Evolutionary conservation across 495 filamentous ascomycete genomes (phyloP).

Genomic region (Trichoderma orchidacearum): DNA sequence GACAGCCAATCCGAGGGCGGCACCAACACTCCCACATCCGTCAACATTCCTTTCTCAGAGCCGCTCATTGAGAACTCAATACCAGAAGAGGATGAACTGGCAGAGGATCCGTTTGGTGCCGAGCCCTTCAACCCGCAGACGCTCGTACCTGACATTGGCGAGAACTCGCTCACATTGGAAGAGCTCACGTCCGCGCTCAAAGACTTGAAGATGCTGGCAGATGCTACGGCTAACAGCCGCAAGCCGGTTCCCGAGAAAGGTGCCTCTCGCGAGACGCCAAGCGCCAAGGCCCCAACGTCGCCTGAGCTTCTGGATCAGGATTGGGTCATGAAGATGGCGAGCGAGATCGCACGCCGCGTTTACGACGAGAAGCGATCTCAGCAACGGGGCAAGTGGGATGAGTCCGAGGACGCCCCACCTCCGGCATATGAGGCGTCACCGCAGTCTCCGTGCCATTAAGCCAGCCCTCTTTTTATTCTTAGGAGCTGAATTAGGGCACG

Average conservation of each 20-base stretch:
- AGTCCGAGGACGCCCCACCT: conserved; percentile 41
- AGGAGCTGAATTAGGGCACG: background rate
- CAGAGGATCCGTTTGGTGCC: background rate
- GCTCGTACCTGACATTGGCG: background rate
- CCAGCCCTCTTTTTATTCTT: background rate
- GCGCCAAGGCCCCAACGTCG: conserved; percentile 20
- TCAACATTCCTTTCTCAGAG: conserved; percentile 33
- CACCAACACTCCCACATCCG: conserved; percentile 7
- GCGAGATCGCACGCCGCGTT: conserved; percentile 75
- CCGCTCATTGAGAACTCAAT: conserved; percentile 25
- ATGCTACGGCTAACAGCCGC: background rate
- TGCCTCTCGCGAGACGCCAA: background rate
- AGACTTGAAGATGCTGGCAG: background rate
- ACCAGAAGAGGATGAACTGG: conserved; percentile 24
- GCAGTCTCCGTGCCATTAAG: background rate
- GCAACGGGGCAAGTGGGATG: conserved; percentile 19
- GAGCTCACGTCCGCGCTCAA: background rate
- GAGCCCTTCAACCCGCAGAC: background rate
- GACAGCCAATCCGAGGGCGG: conserved; percentile 16
- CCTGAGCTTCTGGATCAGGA: conserved; percentile 64
- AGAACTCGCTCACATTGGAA: background rate
- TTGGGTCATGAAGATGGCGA: conserved; percentile 82
- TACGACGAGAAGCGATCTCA: conserved; percentile 49
- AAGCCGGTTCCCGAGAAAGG: background rate
- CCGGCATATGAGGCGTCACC: conserved; percentile 44